Base-by-base conservation (phyloP, 2,329 filamentous ascomycete genomes). In the Calonectria montana region DNA sequence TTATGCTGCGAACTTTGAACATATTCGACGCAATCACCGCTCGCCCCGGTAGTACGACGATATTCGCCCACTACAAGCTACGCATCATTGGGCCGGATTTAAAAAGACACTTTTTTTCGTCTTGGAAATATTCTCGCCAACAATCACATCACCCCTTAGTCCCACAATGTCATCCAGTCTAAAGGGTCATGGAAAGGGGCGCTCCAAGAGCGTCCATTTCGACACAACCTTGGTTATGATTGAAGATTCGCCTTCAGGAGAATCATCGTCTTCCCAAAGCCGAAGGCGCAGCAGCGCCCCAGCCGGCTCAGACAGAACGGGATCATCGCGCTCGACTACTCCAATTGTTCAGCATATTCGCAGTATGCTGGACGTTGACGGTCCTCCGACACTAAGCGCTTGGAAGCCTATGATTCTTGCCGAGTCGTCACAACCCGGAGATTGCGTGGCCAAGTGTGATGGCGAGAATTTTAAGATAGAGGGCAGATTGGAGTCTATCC, bases 301-400 rank as follows among this genome's bases (percentile, higher is more conserved):
- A 1, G 55, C 67, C 16, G 15, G 53, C 21, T 39, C 53, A 59
- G n/a, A 23, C 31, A 39, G 18, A 16, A 9, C 31, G 18, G 31
- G 21, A 59, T 39, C 53, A 5, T 25, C 35, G 8, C 15, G 27
- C 2, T 35, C 25, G 12, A 12, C n/a, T 5, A 23, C 31, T 15
- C 53, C 53, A 39, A 77, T 75, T 5, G 68, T 79, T 41, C 82
- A 74, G 8, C 83, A 83, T 50, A 88, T 86, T 74, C 85, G 86
- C 71, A 91, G 88, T 80, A 88, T 91, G 88, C 82, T 90, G 23
- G 86, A 88, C 55, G 82, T 90, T 21, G 88, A 88, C 53, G 84
- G 85, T 31, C 84, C 86, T 2, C 87, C 88, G 15, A 87, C 75
- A 70, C 81, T 89, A 27, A 83, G 81, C 9, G 82, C 85, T 5